Percentiles rank a stretch among this genome's conserved stretches.
Conservation (phyloP, 139 green algal species). For the Pleodorina starrii region DNA sequence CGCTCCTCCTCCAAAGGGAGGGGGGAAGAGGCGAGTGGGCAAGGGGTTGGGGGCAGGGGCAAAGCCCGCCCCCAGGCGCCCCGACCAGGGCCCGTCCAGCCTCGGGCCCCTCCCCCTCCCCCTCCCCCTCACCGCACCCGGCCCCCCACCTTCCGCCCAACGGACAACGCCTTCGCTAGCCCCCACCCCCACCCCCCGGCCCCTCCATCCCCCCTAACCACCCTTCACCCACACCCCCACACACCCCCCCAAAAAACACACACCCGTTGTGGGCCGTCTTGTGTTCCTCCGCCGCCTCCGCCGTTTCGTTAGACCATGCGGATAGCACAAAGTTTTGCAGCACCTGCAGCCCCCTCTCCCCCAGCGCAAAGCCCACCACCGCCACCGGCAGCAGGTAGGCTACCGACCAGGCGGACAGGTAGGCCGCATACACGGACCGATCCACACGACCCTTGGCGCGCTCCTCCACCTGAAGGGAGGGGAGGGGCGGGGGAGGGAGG, state of each 20-base stretch:
- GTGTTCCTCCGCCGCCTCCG: not conserved
- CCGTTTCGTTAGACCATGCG: conserved; percentile 71
- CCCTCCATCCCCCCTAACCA: not conserved
- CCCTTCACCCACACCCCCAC: not conserved
- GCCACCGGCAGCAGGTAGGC: conserved; percentile 74
- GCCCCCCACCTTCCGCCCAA: too few species aligned
- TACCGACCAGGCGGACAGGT: conserved; percentile 81
- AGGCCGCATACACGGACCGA: conserved; percentile 78
- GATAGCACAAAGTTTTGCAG: conserved; percentile 86
- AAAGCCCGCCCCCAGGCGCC: too few species aligned
- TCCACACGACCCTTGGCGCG: conserved; percentile 82
- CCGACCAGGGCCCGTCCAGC: too few species aligned
- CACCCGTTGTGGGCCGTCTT: conserved; percentile 39
- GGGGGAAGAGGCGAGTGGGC: too few species aligned
- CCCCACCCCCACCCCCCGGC: too few species aligned
- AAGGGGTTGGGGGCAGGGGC: too few species aligned
- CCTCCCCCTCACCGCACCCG: too few species aligned
- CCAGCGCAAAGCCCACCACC: conserved; percentile 58
- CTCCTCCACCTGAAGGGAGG: conserved; percentile 70
- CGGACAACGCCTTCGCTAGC: too few species aligned
- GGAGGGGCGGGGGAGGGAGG: not conserved
- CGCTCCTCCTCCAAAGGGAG: too few species aligned
- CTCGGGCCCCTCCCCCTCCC: too few species aligned
- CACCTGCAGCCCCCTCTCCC: conserved; percentile 71
- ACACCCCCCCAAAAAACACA: not conserved